phyloP scores from a whole-genome alignment of 2,329 filamentous ascomycete genomes.

The Stemphylium lycopersici region DNA sequence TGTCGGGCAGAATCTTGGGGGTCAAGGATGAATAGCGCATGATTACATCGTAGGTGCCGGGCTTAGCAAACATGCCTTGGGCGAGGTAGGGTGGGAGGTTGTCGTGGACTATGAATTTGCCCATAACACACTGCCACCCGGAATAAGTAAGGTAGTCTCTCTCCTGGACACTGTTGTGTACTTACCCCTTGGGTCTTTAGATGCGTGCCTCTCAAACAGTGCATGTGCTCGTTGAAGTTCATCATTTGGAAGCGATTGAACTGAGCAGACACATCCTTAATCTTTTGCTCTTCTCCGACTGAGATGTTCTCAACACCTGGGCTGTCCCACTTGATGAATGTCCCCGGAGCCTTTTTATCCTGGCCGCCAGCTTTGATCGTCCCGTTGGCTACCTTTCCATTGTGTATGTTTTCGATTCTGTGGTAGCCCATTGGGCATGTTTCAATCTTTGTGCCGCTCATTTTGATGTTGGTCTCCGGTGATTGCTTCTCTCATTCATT shows the following conservation, averaged over 20 bases:
- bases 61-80: constrained; percentile 36
- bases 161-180: background rate
- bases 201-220: constrained; percentile 50
- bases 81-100: constrained; percentile 54
- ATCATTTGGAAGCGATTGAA: constrained; percentile 55
- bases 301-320: constrained; percentile 51
- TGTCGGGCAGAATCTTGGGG: constrained; percentile 34
- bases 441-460: constrained; percentile 21
- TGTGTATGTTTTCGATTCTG: constrained; percentile 35
- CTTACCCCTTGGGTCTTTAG: constrained; percentile 55
- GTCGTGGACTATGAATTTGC: constrained; percentile 51
- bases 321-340: constrained; percentile 52
- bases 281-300: constrained; percentile 52
- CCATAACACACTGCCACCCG: constrained; percentile 49
- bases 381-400: constrained; percentile 31
- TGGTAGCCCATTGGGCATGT: constrained; percentile 32
- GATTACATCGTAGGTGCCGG: constrained; percentile 33
- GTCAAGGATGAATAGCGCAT: constrained; percentile 38
- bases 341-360: constrained; percentile 33
- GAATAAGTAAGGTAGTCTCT: background rate
- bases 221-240: constrained; percentile 52
- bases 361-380: constrained; percentile 33
- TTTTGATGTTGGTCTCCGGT: background rate
- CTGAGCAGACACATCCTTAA: constrained; percentile 53
- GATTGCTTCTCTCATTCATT: too few relatives aligned